phyloP scores from a whole-genome alignment of 2,329 filamentous ascomycete genomes.

The Chalara sp. region DNA sequence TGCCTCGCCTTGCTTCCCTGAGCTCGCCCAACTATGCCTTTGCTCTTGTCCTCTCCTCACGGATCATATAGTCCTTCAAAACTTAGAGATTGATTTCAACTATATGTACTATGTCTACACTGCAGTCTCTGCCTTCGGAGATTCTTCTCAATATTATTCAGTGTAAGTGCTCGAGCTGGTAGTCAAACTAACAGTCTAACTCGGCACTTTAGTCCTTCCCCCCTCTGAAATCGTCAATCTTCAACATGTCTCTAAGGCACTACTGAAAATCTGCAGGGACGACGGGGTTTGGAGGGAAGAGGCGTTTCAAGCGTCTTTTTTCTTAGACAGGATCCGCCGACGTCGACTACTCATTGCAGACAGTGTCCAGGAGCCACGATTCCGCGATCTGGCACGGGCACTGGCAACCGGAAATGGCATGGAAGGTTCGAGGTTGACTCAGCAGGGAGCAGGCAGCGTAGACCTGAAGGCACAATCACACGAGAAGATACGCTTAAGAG shows the following conservation, averaged over 20 bases:
- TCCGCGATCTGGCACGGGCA: slow-evolving; percentile 26
- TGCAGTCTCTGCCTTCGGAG: slow-evolving; percentile 24
- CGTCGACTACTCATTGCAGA: slow-evolving; percentile 37
- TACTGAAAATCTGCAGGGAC: slow-evolving; percentile 65
- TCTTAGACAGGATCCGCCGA: slow-evolving; percentile 54
- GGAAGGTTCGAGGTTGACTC: slow-evolving; percentile 18
- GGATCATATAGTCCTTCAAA: neutral
- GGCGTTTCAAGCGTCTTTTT: slow-evolving; percentile 65
- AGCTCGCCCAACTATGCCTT: too few species aligned
- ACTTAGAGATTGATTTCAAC: neutral
- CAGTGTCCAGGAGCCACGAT: slow-evolving; percentile 31
- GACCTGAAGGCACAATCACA: slow-evolving; percentile 20
- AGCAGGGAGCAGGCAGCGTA: slow-evolving; percentile 14
- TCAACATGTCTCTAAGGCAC: slow-evolving; percentile 61
- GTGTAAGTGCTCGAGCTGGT: slow-evolving; percentile 12
- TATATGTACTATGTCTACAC: slow-evolving; percentile 6
- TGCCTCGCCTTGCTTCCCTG: too few species aligned
- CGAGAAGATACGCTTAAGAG: slow-evolving; percentile 51
- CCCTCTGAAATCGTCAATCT: slow-evolving; percentile 57
- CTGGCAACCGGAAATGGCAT: slow-evolving; percentile 22
- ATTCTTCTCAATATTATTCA: slow-evolving; percentile 22
- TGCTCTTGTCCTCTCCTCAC: too few species aligned
- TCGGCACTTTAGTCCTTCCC: slow-evolving; percentile 46
- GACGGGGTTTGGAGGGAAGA: slow-evolving; percentile 68
- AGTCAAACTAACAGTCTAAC: neutral